Evolutionary conservation across 2,329 filamentous ascomycete genomes (phyloP).

Genomic region (Xylaria sp.): DNA sequence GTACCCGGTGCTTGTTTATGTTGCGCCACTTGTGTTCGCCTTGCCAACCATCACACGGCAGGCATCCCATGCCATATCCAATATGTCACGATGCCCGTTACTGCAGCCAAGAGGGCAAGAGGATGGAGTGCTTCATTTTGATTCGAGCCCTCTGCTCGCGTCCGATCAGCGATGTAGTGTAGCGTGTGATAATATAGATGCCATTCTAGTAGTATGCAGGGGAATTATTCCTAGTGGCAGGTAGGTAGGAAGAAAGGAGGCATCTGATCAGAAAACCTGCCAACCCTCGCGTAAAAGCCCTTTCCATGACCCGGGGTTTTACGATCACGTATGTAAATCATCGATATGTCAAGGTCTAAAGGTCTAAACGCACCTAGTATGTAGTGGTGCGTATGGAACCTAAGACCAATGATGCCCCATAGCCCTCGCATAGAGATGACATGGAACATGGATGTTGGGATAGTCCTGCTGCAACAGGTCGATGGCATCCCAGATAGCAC

Average conservation of each 20-base stretch:
- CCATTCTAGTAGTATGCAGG: background rate
- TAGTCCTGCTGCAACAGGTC: background rate
- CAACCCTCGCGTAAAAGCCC: no score
- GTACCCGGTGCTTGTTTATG: background rate
- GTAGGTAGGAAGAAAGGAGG: background rate
- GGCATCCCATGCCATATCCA: slow-evolving; percentile 2
- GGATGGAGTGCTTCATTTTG: background rate
- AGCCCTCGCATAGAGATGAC: background rate
- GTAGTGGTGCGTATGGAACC: background rate
- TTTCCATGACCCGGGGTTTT: background rate
- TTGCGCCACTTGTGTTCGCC: background rate
- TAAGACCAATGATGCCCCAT: no score
- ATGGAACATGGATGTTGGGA: slow-evolving; percentile 14
- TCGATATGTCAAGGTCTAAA: no score
- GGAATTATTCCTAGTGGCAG: background rate
- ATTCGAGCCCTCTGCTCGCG: background rate
- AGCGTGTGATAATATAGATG: background rate
- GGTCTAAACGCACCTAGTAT: background rate
- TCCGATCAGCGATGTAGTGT: background rate
- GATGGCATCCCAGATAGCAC: background rate
- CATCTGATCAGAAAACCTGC: no score
- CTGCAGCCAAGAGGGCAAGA: background rate
- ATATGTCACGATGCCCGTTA: background rate
- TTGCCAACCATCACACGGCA: background rate
- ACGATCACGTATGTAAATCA: background rate